Base-by-base conservation (phyloP, 352 stramenopile species). In the Lagenidium giganteum region DNA sequence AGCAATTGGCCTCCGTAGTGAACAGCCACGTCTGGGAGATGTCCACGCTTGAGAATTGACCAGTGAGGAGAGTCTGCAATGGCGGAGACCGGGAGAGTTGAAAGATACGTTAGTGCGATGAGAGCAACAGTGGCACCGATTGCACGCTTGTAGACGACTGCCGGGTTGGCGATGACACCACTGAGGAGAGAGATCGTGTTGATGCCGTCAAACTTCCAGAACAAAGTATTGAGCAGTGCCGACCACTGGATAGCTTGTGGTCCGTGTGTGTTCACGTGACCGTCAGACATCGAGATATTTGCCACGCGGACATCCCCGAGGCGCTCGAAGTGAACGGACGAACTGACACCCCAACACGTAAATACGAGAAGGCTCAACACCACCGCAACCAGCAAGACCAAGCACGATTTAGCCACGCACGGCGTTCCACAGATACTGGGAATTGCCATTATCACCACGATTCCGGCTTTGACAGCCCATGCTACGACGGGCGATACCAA, bases 171-270 rank as follows among this genome's bases (percentile, higher is more conserved):
- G 7, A 96, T 78, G 46, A 97, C 86, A 7, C 66, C 85, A 22
- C 83, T 83, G 58, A 96, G 96, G 8, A 70, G 71, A 5, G 79
- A 88, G 2, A 73, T 84, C 38, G 61, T 71, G 51, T 96, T 86
- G 60, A 95, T 96, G 25, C 78, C 87, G 56, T 96, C 96, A 22
- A 95, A 79, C 61, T 96, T 96, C 85, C 87, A 97, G 60, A 96
- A 97, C 17, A 97, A 57, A 37, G 93, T 93, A 47, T 96, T 97
- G 7, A 97, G 38, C 28, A 87, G 88, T 12, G 59, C 59, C 23
- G 67, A 51, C 80, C 81, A 95, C 11, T 90, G 23, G 35, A 72
- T 64, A 8, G 52, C 28, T 12, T 56, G 32, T 7, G 34, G 25
- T 8, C 61, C 61, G 3, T 44, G 27, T 5, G 42, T 17, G 3